Conservation (phyloP, 129 eudicot genomes). For the Lactuca sativa region DNA sequence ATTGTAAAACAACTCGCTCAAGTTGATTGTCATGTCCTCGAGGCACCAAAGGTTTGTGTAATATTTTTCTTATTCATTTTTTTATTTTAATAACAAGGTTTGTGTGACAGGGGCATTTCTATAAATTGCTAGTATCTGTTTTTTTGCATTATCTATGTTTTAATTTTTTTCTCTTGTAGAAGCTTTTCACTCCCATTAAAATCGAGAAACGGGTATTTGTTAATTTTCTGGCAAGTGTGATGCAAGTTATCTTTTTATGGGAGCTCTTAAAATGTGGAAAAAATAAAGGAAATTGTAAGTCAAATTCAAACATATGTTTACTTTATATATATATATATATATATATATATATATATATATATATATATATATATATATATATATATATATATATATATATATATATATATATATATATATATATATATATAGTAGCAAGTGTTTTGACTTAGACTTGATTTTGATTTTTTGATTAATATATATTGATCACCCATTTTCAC, state of each 20-base stretch:
- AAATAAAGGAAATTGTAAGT: conserved; percentile 88
- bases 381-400: too few species aligned
- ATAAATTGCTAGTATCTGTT: too few species aligned
- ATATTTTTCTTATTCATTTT: not conserved
- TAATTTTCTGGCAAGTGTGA: conserved; percentile 85
- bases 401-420: too few species aligned
- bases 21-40: conserved; percentile 82
- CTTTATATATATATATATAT: too few species aligned
- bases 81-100: conserved; percentile 76
- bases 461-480: conserved; percentile 39
- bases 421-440: too few species aligned
- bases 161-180: conserved; percentile 42
- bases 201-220: conserved; percentile 85
- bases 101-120: too few species aligned
- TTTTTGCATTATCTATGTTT: not conserved
- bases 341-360: too few species aligned
- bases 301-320: not conserved
- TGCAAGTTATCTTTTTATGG: conserved; percentile 76
- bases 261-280: conserved; percentile 83
- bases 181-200: conserved; percentile 48
- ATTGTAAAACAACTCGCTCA: conserved; percentile 69
- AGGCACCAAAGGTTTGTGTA: conserved; percentile 76
- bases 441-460: not conserved
- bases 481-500: conserved; percentile 82
- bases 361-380: too few species aligned